A percentile compares a stretch with the other conserved stretches of the same genome.
phyloP scores from a whole-genome alignment of 768 basidiomycete genomes.

The Termitomyces heimii region DNA sequence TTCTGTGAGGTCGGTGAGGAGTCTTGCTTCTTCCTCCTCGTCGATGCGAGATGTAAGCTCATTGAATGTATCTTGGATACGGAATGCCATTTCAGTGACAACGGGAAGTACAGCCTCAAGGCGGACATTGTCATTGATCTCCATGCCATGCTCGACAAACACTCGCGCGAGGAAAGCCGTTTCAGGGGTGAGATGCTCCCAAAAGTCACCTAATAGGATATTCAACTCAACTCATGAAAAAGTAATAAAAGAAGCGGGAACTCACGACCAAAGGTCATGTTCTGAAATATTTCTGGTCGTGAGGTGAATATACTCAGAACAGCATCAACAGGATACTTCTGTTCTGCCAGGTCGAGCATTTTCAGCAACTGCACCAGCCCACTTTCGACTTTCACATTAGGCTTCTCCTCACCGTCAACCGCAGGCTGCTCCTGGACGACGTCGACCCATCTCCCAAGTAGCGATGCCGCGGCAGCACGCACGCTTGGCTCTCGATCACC shows the following conservation, averaged over 20 bases:
- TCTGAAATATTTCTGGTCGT: constrained; percentile 58
- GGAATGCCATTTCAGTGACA: constrained; percentile 75
- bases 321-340: constrained; percentile 64
- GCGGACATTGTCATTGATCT: constrained; percentile 50
- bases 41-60: constrained; percentile 22
- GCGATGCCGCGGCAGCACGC: constrained; percentile 60
- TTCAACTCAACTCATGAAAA: neutral
- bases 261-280: constrained; percentile 65
- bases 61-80: constrained; percentile 69
- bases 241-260: neutral
- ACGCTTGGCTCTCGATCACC: constrained; percentile 80
- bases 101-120: constrained; percentile 75
- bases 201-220: constrained; percentile 54
- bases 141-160: constrained; percentile 73
- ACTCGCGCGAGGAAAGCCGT: constrained; percentile 78
- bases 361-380: constrained; percentile 16
- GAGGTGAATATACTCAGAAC: constrained; percentile 66
- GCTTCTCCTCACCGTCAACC: constrained; percentile 23
- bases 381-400: constrained; percentile 17
- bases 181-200: constrained; percentile 65
- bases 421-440: constrained; percentile 31
- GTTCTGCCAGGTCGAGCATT: constrained; percentile 53
- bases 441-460: constrained; percentile 77
- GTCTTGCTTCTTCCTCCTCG: constrained; percentile 16
- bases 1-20: constrained; percentile 19